Conservation (phyloP, 164 flowering plant genomes). For the Echeveria elegans region DNA sequence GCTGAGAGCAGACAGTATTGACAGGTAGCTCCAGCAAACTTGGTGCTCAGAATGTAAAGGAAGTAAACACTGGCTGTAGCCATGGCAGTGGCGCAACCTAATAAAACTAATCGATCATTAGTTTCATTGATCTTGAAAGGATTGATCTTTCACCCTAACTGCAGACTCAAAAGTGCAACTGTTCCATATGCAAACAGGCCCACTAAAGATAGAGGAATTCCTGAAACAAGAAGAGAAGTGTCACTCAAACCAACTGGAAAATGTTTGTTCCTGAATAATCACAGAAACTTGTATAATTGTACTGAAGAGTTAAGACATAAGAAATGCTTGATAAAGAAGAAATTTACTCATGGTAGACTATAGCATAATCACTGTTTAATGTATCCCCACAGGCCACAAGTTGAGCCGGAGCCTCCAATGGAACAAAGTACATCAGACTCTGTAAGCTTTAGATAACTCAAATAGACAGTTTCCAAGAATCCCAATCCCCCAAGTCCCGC, state of each 20-base stretch:
- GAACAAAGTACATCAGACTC: conserved; percentile 76
- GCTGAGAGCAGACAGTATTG: conserved; percentile 71
- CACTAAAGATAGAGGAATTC: conserved; percentile 85
- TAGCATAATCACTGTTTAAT: conserved; percentile 76
- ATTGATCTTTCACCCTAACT: conserved; percentile 36
- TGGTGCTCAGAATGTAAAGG: conserved; percentile 61
- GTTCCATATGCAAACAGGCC: conserved; percentile 82
- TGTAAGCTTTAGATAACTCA: conserved; percentile 75
- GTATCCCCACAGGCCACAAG: conserved; percentile 59
- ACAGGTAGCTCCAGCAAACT: conserved; percentile 66
- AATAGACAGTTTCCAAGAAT: conserved; percentile 66
- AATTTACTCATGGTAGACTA: conserved; percentile 49
- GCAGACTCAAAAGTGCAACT: conserved; percentile 49
- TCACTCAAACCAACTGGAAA: too few species aligned
- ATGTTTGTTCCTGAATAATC: too few species aligned
- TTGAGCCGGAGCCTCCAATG: conserved; percentile 61
- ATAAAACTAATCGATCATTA: conserved; percentile 50
- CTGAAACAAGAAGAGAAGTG: conserved; percentile 53
- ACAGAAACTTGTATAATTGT: too few species aligned
- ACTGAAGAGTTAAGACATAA: too few species aligned
- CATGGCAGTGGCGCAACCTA: conserved; percentile 71
- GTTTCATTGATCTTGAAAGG: conserved; percentile 43
- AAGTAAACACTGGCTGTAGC: conserved; percentile 87
- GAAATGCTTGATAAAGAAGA: background rate
- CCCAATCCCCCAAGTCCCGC: conserved; percentile 72